Percentiles rank a stretch among this genome's conserved stretches.
phyloP scores from a whole-genome alignment of 2,329 filamentous ascomycete genomes.

The Botrytis fabae region DNA sequence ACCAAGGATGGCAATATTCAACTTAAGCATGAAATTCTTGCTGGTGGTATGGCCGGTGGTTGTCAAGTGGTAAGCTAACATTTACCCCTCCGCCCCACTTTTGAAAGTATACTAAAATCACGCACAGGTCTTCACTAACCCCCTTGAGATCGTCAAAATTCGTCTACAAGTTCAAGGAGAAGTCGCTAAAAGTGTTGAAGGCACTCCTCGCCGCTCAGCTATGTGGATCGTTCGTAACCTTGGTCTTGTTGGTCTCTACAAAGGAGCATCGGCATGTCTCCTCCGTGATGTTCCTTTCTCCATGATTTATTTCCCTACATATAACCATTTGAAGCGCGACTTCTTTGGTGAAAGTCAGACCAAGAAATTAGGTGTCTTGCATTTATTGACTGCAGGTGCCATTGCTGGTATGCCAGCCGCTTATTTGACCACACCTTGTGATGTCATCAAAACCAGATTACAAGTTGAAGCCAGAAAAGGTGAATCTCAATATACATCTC shows the following conservation, averaged over 20 bases:
- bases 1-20: slow-evolving; percentile 74
- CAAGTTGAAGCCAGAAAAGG: slow-evolving; percentile 98
- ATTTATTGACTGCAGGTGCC: slow-evolving; percentile 90
- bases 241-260: slow-evolving; percentile 92
- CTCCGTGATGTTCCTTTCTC: slow-evolving; percentile 97
- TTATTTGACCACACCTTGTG: slow-evolving; percentile 95
- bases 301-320: slow-evolving; percentile 97
- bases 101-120: slow-evolving; percentile 21
- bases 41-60: slow-evolving; percentile 84
- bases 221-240: slow-evolving; percentile 98
- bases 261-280: slow-evolving; percentile 91
- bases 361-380: slow-evolving; percentile 85
- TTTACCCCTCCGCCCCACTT: background rate
- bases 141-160: slow-evolving; percentile 98
- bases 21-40: slow-evolving; percentile 71
- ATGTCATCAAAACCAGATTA: slow-evolving; percentile 98
- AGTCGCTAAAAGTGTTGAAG: slow-evolving; percentile 82
- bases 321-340: slow-evolving; percentile 91
- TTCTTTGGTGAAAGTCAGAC: slow-evolving; percentile 85
- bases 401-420: slow-evolving; percentile 90
- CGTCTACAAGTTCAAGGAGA: slow-evolving; percentile 96
- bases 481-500: slow-evolving; percentile 80
- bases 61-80: slow-evolving; percentile 84
- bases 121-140: slow-evolving; percentile 86
- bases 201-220: slow-evolving; percentile 82